phyloP scores from a whole-genome alignment of 164 flowering plant genomes.

The Aristolochia fimbriata region DNA sequence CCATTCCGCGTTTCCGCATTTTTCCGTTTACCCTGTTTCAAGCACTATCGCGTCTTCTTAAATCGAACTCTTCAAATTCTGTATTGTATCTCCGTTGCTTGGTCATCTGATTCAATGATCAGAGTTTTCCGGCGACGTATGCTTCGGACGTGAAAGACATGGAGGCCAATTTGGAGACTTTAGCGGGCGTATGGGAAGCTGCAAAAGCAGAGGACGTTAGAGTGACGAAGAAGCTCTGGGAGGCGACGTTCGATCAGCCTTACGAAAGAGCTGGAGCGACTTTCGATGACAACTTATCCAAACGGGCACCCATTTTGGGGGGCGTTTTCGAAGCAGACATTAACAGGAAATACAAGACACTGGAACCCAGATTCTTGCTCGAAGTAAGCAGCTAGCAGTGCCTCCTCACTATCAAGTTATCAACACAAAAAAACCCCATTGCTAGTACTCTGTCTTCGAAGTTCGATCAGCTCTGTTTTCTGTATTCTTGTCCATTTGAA shows the following conservation, averaged over 20 bases:
- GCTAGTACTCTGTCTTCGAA: too few relatives aligned
- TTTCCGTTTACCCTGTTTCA: neutral
- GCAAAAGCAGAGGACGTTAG: conserved; percentile 35
- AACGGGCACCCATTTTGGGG: conserved; percentile 43
- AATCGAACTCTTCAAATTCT: neutral
- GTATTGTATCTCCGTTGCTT: neutral
- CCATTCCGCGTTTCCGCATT: too few relatives aligned
- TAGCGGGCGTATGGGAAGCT: conserved; percentile 35
- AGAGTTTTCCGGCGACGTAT: conserved; percentile 85
- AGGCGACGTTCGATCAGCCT: conserved; percentile 58
- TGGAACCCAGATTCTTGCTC: conserved; percentile 69
- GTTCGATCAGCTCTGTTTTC: too few relatives aligned
- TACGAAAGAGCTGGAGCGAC: conserved; percentile 78
- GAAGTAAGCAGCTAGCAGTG: conserved; percentile 47
- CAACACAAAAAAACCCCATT: too few relatives aligned
- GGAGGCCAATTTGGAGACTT: conserved; percentile 36
- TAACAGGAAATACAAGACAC: conserved; percentile 55
- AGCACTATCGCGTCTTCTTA: neutral
- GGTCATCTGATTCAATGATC: conserved; percentile 13
- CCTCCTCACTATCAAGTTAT: too few relatives aligned
- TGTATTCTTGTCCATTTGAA: too few relatives aligned
- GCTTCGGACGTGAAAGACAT: conserved; percentile 49
- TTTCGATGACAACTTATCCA: conserved; percentile 13
- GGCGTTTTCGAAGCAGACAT: conserved; percentile 53
- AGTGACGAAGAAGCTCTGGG: conserved; percentile 62